Evolutionary conservation across 495 filamentous ascomycete species (phyloP).

Genomic region (Friedmanniomyces endolithicus): DNA sequence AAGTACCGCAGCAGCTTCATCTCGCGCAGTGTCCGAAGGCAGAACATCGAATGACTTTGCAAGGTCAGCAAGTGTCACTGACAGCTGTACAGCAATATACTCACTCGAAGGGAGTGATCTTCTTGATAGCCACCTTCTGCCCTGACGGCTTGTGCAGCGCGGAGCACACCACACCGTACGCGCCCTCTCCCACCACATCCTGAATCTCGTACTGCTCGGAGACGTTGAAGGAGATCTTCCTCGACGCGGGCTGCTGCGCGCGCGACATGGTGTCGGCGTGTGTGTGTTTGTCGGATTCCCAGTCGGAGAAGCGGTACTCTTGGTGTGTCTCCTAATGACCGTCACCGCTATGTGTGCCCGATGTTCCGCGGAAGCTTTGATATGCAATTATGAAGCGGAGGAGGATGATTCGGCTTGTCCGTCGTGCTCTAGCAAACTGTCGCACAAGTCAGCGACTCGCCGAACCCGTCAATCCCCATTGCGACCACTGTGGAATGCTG

Average conservation of each 20-base stretch:
- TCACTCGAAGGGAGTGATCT: slow-evolving; percentile 98
- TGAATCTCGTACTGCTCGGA: slow-evolving; percentile 99
- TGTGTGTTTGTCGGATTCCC: background rate
- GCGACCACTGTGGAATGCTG: background rate
- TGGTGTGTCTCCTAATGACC: background rate
- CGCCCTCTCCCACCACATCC: slow-evolving; percentile 97
- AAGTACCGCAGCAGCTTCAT: slow-evolving; percentile 99
- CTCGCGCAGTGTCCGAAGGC: slow-evolving; percentile 87
- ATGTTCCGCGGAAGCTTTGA: background rate
- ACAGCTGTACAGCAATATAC: background rate
- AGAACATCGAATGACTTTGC: slow-evolving; percentile 45
- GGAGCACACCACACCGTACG: slow-evolving; percentile 97
- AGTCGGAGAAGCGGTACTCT: background rate
- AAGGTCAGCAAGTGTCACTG: background rate
- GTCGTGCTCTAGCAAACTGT: background rate
- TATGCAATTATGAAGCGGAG: background rate
- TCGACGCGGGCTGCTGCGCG: slow-evolving; percentile 39
- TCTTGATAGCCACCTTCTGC: slow-evolving; percentile 99
- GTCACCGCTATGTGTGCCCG: background rate
- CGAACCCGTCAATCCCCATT: background rate
- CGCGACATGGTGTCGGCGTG: slow-evolving; percentile 23
- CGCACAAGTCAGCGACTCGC: slow-evolving; percentile 3
- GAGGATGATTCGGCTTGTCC: too few relatives aligned
- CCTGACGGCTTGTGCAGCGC: slow-evolving; percentile 96
- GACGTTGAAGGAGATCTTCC: slow-evolving; percentile 99